These are phyloP conservation scores for Dendrobium chrysotoxum DNA, from an alignment of 106 monocot species.

Conservation along the genomic window DNA sequence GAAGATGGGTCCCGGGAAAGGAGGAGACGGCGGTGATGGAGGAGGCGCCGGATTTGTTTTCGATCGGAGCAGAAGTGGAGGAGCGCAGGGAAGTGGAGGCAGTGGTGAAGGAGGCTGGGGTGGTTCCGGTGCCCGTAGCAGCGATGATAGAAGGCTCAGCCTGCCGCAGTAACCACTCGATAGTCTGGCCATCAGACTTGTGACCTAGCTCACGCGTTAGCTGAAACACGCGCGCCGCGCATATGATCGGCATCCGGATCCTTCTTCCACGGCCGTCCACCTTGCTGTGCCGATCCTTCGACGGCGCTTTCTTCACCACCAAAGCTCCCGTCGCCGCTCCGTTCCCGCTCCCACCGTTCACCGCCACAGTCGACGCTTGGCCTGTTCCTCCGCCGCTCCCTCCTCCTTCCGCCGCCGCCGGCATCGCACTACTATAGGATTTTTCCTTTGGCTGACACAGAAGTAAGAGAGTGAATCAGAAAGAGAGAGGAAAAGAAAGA, in stretches of 20 bases:
- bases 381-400: not conserved
- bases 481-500: constrained; percentile 1
- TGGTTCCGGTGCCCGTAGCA: constrained; percentile 38
- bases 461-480: not conserved
- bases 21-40: constrained; percentile 58
- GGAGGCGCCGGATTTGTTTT: constrained; percentile 19
- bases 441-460: not conserved
- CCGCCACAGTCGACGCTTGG: not conserved
- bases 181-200: constrained; percentile 24
- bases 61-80: constrained; percentile 63
- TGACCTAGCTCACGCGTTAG: constrained; percentile 25
- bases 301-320: constrained; percentile 25
- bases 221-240: constrained; percentile 27
- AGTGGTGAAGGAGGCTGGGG: constrained; percentile 33
- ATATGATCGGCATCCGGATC: constrained; percentile 34
- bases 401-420: not conserved
- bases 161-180: constrained; percentile 33
- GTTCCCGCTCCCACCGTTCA: constrained; percentile 1
- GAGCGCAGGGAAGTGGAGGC: constrained; percentile 16
- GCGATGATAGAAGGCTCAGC: constrained; percentile 47
- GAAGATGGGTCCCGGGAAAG: constrained; percentile 8
- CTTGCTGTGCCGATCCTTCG: constrained; percentile 39
- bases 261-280: constrained; percentile 36
- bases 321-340: not conserved
- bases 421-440: not conserved